These are phyloP conservation scores for Blepharisma japonicum DNA, from an alignment of 73 alveolate genomes.

Conservation along the genomic window DNA sequence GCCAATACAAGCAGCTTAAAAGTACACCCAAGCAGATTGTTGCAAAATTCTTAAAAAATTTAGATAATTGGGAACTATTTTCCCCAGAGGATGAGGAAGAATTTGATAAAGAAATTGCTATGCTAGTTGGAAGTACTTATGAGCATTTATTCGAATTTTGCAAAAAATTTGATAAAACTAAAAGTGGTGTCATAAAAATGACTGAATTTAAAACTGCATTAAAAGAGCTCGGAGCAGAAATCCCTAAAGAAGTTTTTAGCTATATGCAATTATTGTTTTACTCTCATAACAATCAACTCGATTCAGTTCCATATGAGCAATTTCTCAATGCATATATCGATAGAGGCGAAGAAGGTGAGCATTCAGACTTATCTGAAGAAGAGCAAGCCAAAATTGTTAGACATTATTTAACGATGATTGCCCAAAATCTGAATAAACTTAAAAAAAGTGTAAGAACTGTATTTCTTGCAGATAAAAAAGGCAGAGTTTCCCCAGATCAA, in stretches of 20 bases:
- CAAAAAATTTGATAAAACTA: background rate
- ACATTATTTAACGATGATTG: background rate
- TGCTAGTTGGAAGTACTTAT: background rate
- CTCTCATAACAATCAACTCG: background rate
- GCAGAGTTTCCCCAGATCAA: background rate
- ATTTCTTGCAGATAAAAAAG: background rate
- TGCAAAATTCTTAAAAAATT: background rate
- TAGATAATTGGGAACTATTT: background rate
- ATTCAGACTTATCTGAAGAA: background rate
- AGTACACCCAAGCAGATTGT: background rate
- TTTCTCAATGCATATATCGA: conserved; percentile 1
- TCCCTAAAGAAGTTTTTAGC: background rate
- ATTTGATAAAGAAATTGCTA: background rate
- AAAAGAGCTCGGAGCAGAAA: background rate
- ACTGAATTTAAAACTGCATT: background rate
- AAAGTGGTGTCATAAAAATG: background rate
- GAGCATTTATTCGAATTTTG: background rate
- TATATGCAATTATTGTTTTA: conserved; percentile 5
- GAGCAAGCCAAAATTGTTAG: conserved; percentile 1
- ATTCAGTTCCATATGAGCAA: conserved; percentile 7
- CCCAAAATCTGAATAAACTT: background rate
- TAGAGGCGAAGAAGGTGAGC: background rate
- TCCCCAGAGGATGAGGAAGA: conserved; percentile 28
- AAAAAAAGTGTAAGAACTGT: background rate
- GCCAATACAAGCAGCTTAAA: background rate